Evolutionary conservation across 78 protist species (phyloP).

Genomic region (Corallochytrium limacisporum): DNA sequence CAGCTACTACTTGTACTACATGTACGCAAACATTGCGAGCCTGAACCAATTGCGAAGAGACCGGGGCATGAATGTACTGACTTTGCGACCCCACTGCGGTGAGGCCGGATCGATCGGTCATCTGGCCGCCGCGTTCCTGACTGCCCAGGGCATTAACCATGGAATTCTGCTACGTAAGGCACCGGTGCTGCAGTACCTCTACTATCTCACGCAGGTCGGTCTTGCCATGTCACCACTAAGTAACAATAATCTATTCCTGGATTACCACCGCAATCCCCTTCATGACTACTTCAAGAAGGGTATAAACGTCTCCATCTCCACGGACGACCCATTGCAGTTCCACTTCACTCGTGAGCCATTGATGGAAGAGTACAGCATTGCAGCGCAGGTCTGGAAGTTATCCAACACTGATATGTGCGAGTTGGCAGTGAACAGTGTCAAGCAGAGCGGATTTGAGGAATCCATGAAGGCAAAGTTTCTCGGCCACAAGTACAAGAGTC

Average conservation of each 20-base stretch:
- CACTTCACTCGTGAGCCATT: conserved; percentile 93
- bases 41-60: conserved; percentile 49
- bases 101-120: conserved; percentile 75
- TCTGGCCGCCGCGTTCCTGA: conserved; percentile 59
- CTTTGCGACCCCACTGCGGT: conserved; percentile 84
- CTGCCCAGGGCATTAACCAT: conserved; percentile 76
- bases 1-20: conserved; percentile 76
- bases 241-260: conserved; percentile 81
- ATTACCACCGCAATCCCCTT: conserved; percentile 77
- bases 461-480: conserved; percentile 33
- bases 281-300: conserved; percentile 63
- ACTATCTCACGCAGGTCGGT: conserved; percentile 41
- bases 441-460: conserved; percentile 66
- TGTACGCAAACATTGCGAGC: conserved; percentile 76
- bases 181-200: conserved; percentile 87
- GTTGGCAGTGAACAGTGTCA: conserved; percentile 77
- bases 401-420: conserved; percentile 84
- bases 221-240: conserved; percentile 87
- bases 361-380: conserved; percentile 57
- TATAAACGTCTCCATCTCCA: conserved; percentile 78
- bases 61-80: conserved; percentile 44
- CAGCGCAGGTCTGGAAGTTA: conserved; percentile 60
- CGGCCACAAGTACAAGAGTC: conserved; percentile 46
- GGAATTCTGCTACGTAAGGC: conserved; percentile 78
- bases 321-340: conserved; percentile 92